phyloP scores from a whole-genome alignment of 2,329 filamentous ascomycete genomes.

The Colletotrichum limetticola region DNA sequence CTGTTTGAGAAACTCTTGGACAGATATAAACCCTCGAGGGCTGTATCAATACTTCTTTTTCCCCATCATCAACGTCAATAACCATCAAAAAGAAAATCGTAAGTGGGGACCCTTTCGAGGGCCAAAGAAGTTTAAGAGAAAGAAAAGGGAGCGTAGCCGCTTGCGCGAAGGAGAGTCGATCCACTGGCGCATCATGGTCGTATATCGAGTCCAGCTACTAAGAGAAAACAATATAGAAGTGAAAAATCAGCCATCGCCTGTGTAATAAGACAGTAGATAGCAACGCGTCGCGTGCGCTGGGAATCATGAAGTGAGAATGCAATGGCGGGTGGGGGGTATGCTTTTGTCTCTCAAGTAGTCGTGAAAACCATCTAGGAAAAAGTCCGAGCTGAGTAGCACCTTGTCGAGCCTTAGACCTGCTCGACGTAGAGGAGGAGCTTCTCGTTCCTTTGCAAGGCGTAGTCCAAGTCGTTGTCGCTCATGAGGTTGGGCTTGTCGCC shows the following conservation, averaged over 20 bases:
- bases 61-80: conserved; percentile 25
- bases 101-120: not conserved
- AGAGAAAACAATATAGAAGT: conserved; percentile 32
- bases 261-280: conserved; percentile 19
- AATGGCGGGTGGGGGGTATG: conserved; percentile 27
- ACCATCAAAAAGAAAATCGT: conserved; percentile 26
- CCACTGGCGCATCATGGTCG: conserved; percentile 29
- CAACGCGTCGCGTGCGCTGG: conserved; percentile 34
- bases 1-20: conserved; percentile 27
- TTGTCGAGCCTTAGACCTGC: conserved; percentile 49
- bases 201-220: conserved; percentile 35
- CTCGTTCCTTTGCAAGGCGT: conserved; percentile 84
- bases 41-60: conserved; percentile 27
- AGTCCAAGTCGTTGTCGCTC: conserved; percentile 83
- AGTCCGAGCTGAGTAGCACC: not conserved
- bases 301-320: conserved; percentile 36
- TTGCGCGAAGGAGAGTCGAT: conserved; percentile 28
- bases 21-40: conserved; percentile 27
- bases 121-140: conserved; percentile 17
- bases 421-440: conserved; percentile 85
- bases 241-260: conserved; percentile 19
- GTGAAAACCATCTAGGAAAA: conserved; percentile 6
- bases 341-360: conserved; percentile 18
- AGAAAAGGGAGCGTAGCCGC: conserved; percentile 22
- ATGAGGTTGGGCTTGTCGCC: conserved; percentile 79